phyloP scores from a whole-genome alignment of 2,329 filamentous ascomycete species.

The Aspergillus terreus region DNA sequence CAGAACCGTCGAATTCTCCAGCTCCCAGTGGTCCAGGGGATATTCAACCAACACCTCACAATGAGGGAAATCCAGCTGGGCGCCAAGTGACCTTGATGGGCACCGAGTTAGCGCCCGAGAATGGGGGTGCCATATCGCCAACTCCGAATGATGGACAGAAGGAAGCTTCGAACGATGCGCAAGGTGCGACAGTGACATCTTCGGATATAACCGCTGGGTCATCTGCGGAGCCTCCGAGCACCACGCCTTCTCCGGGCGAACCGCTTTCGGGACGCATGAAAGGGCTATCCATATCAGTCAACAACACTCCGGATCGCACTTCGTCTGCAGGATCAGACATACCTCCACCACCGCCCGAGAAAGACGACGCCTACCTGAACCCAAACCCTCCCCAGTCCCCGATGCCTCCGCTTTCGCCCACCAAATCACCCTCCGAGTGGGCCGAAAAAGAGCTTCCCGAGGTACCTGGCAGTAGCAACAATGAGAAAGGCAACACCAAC shows the following conservation, averaged over 20 bases:
- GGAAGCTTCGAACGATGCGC: slow-evolving; percentile 5
- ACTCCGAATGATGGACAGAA: slow-evolving; percentile 8
- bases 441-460: slow-evolving; percentile 39
- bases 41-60: slow-evolving; percentile 14
- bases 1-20: slow-evolving; percentile 23
- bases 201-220: slow-evolving; percentile 5
- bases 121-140: slow-evolving; percentile 17
- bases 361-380: slow-evolving; percentile 51
- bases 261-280: slow-evolving; percentile 28
- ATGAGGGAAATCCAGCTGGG: slow-evolving; percentile 19
- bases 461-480: slow-evolving; percentile 26
- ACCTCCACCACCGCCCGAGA: slow-evolving; percentile 48
- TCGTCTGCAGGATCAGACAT: slow-evolving; percentile 15
- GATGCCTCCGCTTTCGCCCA: slow-evolving; percentile 37
- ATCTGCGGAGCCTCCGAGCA: slow-evolving; percentile 8
- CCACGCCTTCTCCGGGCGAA: slow-evolving; percentile 14
- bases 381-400: slow-evolving; percentile 29
- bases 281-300: slow-evolving; percentile 28
- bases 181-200: neutral
- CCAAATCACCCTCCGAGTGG: slow-evolving; percentile 33
- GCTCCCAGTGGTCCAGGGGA: slow-evolving; percentile 21
- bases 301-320: slow-evolving; percentile 16
- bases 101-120: slow-evolving; percentile 13
- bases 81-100: slow-evolving; percentile 20
- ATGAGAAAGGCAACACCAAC: slow-evolving; percentile 50